Base-by-base conservation (phyloP, 2,329 filamentous ascomycete species). In the Rhinocladiella similis region DNA sequence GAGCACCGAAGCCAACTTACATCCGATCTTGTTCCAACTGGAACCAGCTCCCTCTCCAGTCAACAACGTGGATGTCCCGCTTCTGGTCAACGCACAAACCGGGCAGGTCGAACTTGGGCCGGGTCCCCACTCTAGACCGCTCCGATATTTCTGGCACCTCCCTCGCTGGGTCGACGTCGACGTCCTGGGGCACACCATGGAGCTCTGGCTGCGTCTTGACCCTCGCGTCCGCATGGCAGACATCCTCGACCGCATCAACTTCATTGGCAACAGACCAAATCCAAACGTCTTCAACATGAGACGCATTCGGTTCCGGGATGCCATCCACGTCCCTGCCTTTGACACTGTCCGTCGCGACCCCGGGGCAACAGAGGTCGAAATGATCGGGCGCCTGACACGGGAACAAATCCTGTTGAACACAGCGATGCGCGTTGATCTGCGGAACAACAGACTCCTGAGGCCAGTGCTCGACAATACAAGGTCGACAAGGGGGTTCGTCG, bases 391-490 rank as follows among this genome's bases (percentile, higher is more conserved):
- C 14, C 19, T 47, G 45, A 54, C 55, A 5, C 27, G 49, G 4
- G 48, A 59, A 20, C 59, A 61, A 38, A 47, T 63, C 43, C 50
- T 61, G n/a, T 36, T 61, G 25, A 62, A 62, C 47, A 63, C 59
- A 3, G 18, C 42, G 33, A 63, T 63, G 61, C 41, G 38, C 14
- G 56, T 63, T 5, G 61, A 63, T 27, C 16, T 59, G 14, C 20
- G 22, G 5, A 54, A 49, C 18, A 54, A 54, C 9, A 41, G 59
- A 18, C 49, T 63, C 22, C 54, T 62, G 19, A 57, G 53, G 36
- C 61, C 61, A 1, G 42, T 53, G 19, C 53, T 60, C 18, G 25
- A 13, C 41, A 53, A 51, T 38, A 33, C 45, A 20, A 49, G 35
- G 38, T 45, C 38, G 13, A 33, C 48, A 18, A 13, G 20, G n/a